Percentiles rank a stretch among this genome's conserved stretches.
Evolutionary conservation across 2,329 filamentous ascomycete species (phyloP).

Genomic region (Hymenoscyphus albidus): DNA sequence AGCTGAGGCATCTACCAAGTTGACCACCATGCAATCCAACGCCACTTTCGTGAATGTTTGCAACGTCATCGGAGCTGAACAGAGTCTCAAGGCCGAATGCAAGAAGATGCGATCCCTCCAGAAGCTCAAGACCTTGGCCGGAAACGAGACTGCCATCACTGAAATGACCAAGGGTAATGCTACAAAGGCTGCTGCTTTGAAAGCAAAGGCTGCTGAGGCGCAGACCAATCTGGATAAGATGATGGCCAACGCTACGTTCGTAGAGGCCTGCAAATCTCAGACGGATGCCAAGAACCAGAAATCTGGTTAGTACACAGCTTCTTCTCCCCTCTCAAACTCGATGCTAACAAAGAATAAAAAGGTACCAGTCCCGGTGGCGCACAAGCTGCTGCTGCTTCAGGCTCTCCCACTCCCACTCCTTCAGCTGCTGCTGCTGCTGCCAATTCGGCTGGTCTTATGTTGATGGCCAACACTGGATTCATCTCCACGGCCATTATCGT

Average conservation of each 20-base stretch:
- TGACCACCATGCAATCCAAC: conserved; percentile 37
- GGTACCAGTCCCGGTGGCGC: conserved; percentile 3
- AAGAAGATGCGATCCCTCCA: conserved; percentile 28
- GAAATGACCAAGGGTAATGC: conserved; percentile 37
- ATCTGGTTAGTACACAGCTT: conserved; percentile 10
- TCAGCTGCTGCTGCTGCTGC: conserved; percentile 13
- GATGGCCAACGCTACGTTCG: conserved; percentile 37
- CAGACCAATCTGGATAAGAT: conserved; percentile 33
- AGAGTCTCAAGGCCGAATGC: conserved; percentile 33
- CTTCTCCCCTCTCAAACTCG: neutral
- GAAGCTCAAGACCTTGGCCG: conserved; percentile 29
- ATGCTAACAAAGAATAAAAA: conserved; percentile 10
- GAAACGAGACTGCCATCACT: conserved; percentile 34
- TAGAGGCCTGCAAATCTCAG: conserved; percentile 15
- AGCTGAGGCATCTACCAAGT: conserved; percentile 30
- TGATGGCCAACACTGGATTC: conserved; percentile 19
- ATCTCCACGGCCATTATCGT: conserved; percentile 21
- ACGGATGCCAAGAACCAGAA: conserved; percentile 12
- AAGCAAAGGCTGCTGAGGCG: conserved; percentile 33
- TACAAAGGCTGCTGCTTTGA: conserved; percentile 36
- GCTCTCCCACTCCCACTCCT: conserved; percentile 11
- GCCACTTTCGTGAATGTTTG: conserved; percentile 37
- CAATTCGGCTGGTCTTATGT: conserved; percentile 15
- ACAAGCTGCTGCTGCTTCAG: conserved; percentile 12
- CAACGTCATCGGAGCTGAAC: conserved; percentile 33